Conservation (phyloP, 2,329 filamentous ascomycete genomes). For the Colletotrichum sp. region DNA sequence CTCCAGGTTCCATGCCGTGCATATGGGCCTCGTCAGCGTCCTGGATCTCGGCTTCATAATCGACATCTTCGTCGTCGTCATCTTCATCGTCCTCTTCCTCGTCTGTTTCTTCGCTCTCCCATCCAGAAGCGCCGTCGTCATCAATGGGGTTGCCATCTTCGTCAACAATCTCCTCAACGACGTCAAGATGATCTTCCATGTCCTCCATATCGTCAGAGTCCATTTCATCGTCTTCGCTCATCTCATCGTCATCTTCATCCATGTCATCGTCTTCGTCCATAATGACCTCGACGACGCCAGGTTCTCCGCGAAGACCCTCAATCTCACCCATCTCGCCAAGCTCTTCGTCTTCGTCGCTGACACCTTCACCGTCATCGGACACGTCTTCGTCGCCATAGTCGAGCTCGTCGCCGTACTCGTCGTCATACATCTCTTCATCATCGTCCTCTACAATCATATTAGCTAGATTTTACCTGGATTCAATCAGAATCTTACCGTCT, state of each 20-base stretch:
- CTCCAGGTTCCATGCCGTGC: constrained; percentile 49
- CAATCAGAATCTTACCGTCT: constrained; percentile 51
- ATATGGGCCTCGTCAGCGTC: constrained; percentile 54
- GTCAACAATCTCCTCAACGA: constrained; percentile 62
- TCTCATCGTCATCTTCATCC: constrained; percentile 63
- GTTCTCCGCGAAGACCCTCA: constrained; percentile 72
- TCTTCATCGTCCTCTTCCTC: constrained; percentile 58
- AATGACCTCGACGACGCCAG: constrained; percentile 74
- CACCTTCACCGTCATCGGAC: constrained; percentile 79
- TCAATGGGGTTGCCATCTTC: constrained; percentile 65
- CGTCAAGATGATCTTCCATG: constrained; percentile 53
- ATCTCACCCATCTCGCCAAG: constrained; percentile 85
- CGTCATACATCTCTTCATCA: constrained; percentile 91
- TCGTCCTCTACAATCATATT: constrained; percentile 54
- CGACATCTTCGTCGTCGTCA: constrained; percentile 56
- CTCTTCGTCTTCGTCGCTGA: constrained; percentile 89
- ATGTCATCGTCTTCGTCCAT: constrained; percentile 76
- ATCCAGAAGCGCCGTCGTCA: constrained; percentile 64
- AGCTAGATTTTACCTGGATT: constrained; percentile 18
- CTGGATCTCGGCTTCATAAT: constrained; percentile 61
- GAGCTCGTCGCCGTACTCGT: constrained; percentile 91
- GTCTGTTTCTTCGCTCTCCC: constrained; percentile 65
- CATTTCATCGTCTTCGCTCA: constrained; percentile 56
- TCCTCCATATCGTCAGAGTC: constrained; percentile 59
- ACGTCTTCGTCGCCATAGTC: constrained; percentile 85